Percentiles rank a stretch among this genome's conserved stretches.
Conservation (phyloP, 2,329 filamentous ascomycete species). For the Mollisiaceae sp. region DNA sequence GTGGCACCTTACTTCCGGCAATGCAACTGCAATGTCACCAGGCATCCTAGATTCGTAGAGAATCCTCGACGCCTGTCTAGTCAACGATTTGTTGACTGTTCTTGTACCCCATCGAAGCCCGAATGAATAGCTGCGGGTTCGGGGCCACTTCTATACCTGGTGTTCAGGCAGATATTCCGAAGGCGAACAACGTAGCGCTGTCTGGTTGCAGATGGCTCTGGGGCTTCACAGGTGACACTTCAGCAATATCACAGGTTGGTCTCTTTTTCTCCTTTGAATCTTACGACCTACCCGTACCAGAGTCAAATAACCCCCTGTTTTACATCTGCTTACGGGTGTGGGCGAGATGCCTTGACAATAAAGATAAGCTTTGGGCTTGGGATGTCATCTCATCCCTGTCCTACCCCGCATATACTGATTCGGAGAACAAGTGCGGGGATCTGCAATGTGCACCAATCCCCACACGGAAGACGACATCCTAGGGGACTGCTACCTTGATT, state of each 20-base stretch:
- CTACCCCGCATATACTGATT: neutral
- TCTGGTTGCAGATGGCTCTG: neutral
- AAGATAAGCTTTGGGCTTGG: neutral
- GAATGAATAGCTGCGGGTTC: neutral
- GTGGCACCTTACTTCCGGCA: too few relatives aligned
- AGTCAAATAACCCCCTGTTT: neutral
- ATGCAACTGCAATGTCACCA: too few relatives aligned
- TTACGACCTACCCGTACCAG: neutral
- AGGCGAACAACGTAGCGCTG: neutral
- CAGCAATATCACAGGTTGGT: too few relatives aligned
- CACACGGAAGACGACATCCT: neutral
- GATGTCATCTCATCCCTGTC: neutral
- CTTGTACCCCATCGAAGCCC: neutral
- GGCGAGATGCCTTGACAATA: too few relatives aligned
- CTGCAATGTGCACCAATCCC: neutral
- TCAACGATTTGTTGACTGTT: neutral
- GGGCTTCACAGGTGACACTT: too few relatives aligned
- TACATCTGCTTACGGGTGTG: neutral
- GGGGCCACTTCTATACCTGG: neutral
- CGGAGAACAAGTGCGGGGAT: conserved; percentile 2
- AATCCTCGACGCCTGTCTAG: neutral
- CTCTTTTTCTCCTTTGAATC: neutral
- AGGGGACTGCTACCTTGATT: neutral
- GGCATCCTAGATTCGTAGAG: neutral
- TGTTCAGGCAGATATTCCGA: neutral